phyloP scores from a whole-genome alignment of 73 alveolate genomes.

The Paraurostyla sp. region DNA sequence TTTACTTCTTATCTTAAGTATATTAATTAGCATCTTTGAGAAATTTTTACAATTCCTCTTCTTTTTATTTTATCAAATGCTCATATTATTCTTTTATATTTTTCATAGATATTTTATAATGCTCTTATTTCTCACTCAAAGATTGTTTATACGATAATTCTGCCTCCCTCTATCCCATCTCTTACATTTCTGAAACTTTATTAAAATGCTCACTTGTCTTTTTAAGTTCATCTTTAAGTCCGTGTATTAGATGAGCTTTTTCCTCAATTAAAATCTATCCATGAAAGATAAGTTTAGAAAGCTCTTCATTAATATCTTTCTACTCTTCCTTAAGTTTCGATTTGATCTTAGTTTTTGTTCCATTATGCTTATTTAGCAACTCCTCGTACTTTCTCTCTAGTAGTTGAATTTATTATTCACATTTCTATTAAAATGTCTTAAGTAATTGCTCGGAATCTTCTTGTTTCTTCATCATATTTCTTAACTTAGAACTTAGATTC shows the following conservation, averaged over 20 bases:
- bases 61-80: conserved; percentile 1
- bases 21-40: conserved; percentile 14
- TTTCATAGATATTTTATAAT: background rate
- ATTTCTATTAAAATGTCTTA: background rate
- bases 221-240: conserved; percentile 1
- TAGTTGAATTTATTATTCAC: background rate
- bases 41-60: conserved; percentile 15
- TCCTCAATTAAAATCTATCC: conserved; percentile 38
- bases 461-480: background rate
- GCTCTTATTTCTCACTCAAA: background rate
- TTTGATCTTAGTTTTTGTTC: background rate
- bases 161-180: conserved; percentile 50
- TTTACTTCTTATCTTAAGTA: conserved; percentile 23
- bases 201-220: conserved; percentile 27
- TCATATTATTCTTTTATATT: conserved; percentile 3
- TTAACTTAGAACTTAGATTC: background rate
- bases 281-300: conserved; percentile 12
- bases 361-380: background rate
- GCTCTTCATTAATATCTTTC: conserved; percentile 42
- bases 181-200: conserved; percentile 25
- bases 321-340: background rate
- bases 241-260: conserved; percentile 18
- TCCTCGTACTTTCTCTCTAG: conserved; percentile 23
- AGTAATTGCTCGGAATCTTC: conserved; percentile 1
- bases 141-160: conserved; percentile 19